phyloP scores from a whole-genome alignment of 345 rosid species.

The Raphanus raphanistrum region DNA sequence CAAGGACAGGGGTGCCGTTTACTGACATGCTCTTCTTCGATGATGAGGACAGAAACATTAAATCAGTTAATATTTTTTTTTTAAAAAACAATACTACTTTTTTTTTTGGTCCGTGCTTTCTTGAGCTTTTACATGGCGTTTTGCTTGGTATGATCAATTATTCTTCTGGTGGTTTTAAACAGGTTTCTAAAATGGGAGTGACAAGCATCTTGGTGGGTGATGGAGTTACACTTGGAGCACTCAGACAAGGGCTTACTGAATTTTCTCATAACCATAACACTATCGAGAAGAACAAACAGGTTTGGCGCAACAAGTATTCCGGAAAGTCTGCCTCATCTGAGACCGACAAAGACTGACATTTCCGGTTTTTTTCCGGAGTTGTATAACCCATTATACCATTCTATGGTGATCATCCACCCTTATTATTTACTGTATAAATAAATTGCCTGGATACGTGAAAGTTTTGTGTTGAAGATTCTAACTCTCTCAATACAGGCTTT shows the following conservation, averaged over 20 bases:
- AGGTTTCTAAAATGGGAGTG: conserved; percentile 86
- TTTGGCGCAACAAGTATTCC: conserved; percentile 59
- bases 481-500: not conserved
- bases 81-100: conserved; percentile 5
- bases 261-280: conserved; percentile 52
- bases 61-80: conserved; percentile 57
- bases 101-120: not conserved
- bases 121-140: not conserved
- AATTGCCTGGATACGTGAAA: not conserved
- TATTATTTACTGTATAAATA: not conserved
- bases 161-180: not conserved
- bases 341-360: conserved; percentile 21
- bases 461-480: conserved; percentile 5
- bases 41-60: conserved; percentile 73
- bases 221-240: conserved; percentile 75
- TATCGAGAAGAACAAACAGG: conserved; percentile 64
- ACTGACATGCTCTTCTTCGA: conserved; percentile 77
- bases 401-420: not conserved
- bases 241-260: conserved; percentile 69
- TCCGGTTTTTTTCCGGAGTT: not conserved
- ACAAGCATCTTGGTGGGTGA: conserved; percentile 62
- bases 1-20: conserved; percentile 66
- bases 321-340: conserved; percentile 52
- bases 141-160: not conserved
- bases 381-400: not conserved